A percentile compares a stretch with the other conserved stretches of the same genome.
Evolutionary conservation across 768 basidiomycete species (phyloP).

Genomic region (Boletus rex-veris): DNA sequence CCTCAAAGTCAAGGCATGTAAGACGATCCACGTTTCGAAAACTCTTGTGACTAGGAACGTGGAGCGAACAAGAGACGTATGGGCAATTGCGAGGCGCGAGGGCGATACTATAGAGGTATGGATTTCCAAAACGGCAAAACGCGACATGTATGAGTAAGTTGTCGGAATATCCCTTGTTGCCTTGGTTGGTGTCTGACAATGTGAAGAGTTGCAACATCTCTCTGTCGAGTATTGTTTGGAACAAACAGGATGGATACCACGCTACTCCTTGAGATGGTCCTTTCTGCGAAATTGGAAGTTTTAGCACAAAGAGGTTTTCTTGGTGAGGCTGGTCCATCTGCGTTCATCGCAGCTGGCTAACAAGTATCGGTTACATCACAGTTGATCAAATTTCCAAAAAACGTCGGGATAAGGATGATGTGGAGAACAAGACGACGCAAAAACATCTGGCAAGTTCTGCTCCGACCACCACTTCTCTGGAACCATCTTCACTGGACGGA

Average conservation of each 20-base stretch:
- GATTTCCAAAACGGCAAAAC: constrained; percentile 61
- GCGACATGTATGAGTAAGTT: constrained; percentile 87
- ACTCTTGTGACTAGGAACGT: constrained; percentile 48
- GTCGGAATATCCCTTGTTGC: not conserved
- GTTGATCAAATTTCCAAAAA: constrained; percentile 78
- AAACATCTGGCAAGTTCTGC: not conserved
- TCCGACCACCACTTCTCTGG: not conserved
- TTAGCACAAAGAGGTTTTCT: constrained; percentile 78
- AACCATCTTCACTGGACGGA: not conserved
- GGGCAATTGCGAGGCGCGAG: constrained; percentile 54
- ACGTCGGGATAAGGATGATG: not conserved
- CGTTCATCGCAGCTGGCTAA: not conserved
- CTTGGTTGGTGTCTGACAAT: constrained; percentile 1
- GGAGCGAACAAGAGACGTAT: constrained; percentile 55
- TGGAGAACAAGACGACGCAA: not conserved
- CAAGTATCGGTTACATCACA: constrained; percentile 21
- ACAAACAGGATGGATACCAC: constrained; percentile 76
- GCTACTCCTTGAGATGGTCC: constrained; percentile 81
- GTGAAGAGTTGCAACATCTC: constrained; percentile 65
- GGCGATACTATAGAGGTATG: constrained; percentile 60
- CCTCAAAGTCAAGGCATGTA: constrained; percentile 63
- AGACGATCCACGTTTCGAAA: constrained; percentile 57
- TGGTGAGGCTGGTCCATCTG: constrained; percentile 39
- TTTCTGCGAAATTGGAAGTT: constrained; percentile 78
- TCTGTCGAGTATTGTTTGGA: constrained; percentile 74